Percentiles rank a stretch among this genome's conserved stretches.
These are phyloP conservation scores for Pisolithus thermaeus DNA, from an alignment of 1,284 basidiomycete genomes.

Conservation along the genomic window DNA sequence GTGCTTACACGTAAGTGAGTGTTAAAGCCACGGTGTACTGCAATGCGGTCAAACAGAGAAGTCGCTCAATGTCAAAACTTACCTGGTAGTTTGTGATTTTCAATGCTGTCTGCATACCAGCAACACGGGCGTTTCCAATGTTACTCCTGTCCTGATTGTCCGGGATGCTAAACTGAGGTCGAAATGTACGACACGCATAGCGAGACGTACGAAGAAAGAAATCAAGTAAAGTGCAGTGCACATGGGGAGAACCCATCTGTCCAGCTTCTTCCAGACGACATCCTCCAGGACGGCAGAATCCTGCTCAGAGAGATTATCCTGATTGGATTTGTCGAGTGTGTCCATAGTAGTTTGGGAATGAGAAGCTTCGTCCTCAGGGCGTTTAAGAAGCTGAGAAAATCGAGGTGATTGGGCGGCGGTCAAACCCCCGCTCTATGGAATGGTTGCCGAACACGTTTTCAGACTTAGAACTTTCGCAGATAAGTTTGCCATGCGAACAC, in stretches of 20 bases:
- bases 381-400: too few relatives aligned
- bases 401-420: too few relatives aligned
- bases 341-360: conserved; percentile 3
- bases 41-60: background rate
- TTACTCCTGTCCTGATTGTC: conserved; percentile 37
- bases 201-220: conserved; percentile 41
- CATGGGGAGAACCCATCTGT: conserved; percentile 42
- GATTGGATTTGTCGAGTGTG: conserved; percentile 8
- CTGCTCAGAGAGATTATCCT: conserved; percentile 10
- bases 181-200: background rate
- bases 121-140: conserved; percentile 54
- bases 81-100: conserved; percentile 45
- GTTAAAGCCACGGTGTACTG: conserved; percentile 49
- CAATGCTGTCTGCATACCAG: conserved; percentile 50
- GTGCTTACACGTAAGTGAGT: conserved; percentile 43
- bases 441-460: too few relatives aligned
- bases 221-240: conserved; percentile 46
- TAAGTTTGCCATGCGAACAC: too few relatives aligned
- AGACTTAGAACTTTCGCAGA: too few relatives aligned
- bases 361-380: conserved; percentile 4
- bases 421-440: too few relatives aligned
- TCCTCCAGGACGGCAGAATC: conserved; percentile 25
- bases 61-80: background rate
- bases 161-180: background rate
- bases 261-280: conserved; percentile 43